A percentile compares a stretch with the other conserved stretches of the same genome.
Evolutionary conservation across 176 grass and related monocot genomes (phyloP).

Genomic region (Olyra latifolia): DNA sequence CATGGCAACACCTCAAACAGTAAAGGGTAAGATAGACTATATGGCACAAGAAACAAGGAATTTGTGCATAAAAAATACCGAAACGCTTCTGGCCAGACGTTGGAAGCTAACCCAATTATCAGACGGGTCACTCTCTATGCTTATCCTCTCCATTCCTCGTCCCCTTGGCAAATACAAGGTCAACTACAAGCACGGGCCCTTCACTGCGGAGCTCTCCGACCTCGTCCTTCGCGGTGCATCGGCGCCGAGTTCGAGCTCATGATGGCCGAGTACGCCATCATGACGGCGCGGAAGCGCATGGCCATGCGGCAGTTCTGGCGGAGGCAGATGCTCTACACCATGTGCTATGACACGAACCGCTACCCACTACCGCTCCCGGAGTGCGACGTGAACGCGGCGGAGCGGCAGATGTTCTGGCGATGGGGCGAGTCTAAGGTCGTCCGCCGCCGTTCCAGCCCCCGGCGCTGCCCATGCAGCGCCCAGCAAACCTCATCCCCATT

Average conservation of each 20-base stretch:
- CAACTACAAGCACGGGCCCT: conserved; percentile 62
- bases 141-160: no score
- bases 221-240: conserved; percentile 43
- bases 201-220: conserved; percentile 58
- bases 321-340: conserved; percentile 65
- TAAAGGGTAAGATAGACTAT: no score
- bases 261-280: conserved; percentile 47
- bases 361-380: conserved; percentile 60
- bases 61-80: no score
- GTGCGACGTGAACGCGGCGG: conserved; percentile 57
- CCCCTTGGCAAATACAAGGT: conserved; percentile 81
- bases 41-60: no score
- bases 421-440: conserved; percentile 72
- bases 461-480: neutral
- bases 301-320: conserved; percentile 60
- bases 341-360: conserved; percentile 75
- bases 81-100: no score
- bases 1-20: no score
- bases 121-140: no score
- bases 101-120: no score
- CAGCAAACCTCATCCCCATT: no score
- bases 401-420: conserved; percentile 49
- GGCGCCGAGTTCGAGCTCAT: conserved; percentile 50
- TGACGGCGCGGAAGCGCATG: conserved; percentile 47
- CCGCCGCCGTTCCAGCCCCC: neutral